Evolutionary conservation across 371 early-diverging fungal species (phyloP).

Genomic region (Rhizopus stolonifer): DNA sequence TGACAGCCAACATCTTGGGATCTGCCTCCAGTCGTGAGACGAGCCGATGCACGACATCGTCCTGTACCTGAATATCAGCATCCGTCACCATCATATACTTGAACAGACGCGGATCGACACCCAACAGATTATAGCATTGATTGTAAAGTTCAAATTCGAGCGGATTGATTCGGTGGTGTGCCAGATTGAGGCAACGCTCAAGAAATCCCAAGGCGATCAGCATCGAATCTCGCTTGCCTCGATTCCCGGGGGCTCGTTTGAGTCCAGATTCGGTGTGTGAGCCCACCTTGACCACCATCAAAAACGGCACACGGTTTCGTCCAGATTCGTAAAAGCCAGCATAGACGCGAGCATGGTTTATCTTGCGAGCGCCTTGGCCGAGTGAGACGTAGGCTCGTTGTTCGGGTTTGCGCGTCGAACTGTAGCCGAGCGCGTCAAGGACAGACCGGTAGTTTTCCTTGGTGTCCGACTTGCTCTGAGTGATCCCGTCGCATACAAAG

Average conservation of each 20-base stretch:
- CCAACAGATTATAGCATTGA: constrained; percentile 44
- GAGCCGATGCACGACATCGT: constrained; percentile 32
- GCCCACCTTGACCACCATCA: constrained; percentile 46
- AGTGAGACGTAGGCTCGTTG: constrained; percentile 40
- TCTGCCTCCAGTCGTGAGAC: constrained; percentile 40
- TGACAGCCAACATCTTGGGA: constrained; percentile 40
- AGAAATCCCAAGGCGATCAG: constrained; percentile 40
- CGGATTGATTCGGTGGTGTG: constrained; percentile 41
- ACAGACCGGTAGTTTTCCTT: constrained; percentile 39
- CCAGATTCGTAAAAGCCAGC: constrained; percentile 49
- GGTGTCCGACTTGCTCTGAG: constrained; percentile 19
- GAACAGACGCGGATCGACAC: constrained; percentile 43
- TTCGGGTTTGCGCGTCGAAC: constrained; percentile 37
- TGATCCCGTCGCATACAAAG: constrained; percentile 52
- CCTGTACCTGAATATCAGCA: constrained; percentile 44
- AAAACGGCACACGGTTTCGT: constrained; percentile 46
- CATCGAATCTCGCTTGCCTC: constrained; percentile 50
- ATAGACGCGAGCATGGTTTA: constrained; percentile 48
- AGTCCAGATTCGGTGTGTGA: constrained; percentile 30
- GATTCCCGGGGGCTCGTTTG: no score
- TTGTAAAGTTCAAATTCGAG: constrained; percentile 49
- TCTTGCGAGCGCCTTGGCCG: constrained; percentile 32
- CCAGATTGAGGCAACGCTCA: constrained; percentile 46
- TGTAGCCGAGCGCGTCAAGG: constrained; percentile 43
- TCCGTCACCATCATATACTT: constrained; percentile 49